Evolutionary conservation across 768 basidiomycete genomes (phyloP).

Genomic region (Suillus lakei): DNA sequence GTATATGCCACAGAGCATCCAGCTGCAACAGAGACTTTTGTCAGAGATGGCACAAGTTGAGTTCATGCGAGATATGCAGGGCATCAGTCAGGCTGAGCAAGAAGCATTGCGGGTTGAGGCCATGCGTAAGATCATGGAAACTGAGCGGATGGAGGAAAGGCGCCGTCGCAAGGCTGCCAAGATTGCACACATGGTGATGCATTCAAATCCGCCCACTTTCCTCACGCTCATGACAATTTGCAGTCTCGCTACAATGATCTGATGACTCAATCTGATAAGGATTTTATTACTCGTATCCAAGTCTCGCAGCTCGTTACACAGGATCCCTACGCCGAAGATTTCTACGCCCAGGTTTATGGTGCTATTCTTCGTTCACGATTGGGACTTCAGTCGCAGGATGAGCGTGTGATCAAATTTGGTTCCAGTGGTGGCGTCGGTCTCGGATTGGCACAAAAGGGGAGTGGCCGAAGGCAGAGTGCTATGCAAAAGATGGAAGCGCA

Average conservation of each 20-base stretch:
- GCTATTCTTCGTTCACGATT: constrained; percentile 81
- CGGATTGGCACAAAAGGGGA: constrained; percentile 67
- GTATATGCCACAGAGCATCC: constrained; percentile 64
- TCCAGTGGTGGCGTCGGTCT: constrained; percentile 85
- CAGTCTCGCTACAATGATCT: constrained; percentile 92
- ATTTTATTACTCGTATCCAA: constrained; percentile 99
- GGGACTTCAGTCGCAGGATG: constrained; percentile 72
- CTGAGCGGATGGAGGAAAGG: constrained; percentile 87
- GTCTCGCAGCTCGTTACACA: constrained; percentile 97
- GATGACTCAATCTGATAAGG: constrained; percentile 98
- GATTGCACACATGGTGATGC: constrained; percentile 82
- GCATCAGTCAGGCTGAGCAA: constrained; percentile 62
- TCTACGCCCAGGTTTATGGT: constrained; percentile 96
- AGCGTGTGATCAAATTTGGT: constrained; percentile 85
- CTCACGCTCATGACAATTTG: constrained; percentile 14
- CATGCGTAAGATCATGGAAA: constrained; percentile 88
- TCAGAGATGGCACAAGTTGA: constrained; percentile 77
- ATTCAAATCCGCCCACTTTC: not conserved
- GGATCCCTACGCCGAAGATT: constrained; percentile 97
- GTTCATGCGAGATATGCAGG: constrained; percentile 66
- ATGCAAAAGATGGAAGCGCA: constrained; percentile 95
- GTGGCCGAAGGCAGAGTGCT: constrained; percentile 75
- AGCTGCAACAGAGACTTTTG: constrained; percentile 77
- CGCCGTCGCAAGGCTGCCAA: constrained; percentile 81
- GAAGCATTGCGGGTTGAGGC: constrained; percentile 78